Percentiles rank a stretch among this genome's conserved stretches.
These are phyloP conservation scores for Solanum ahanhuiri DNA, from an alignment of 257 asterid species.

Conservation along the genomic window DNA sequence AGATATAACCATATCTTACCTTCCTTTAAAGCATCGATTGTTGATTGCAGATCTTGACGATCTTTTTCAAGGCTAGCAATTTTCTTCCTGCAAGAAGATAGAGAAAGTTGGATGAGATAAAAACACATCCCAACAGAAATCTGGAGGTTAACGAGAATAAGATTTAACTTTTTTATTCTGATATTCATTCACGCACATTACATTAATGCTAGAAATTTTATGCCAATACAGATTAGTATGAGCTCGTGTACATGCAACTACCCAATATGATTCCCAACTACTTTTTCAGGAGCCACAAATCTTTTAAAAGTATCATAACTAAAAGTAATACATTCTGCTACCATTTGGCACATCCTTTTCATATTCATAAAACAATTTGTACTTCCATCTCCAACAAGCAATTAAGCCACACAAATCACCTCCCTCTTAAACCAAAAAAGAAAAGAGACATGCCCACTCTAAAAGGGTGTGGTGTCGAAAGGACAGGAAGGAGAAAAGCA, in stretches of 20 bases:
- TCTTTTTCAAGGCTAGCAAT: constrained; percentile 83
- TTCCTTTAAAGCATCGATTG: constrained; percentile 86
- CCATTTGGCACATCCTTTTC: neutral
- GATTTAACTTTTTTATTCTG: neutral
- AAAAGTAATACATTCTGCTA: neutral
- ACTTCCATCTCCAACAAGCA: neutral
- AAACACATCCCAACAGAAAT: neutral
- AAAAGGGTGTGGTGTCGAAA: neutral
- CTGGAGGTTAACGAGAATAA: neutral
- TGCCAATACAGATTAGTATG: neutral
- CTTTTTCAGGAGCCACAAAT: neutral
- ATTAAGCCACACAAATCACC: neutral
- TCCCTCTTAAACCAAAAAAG: neutral
- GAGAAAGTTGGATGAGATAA: constrained; percentile 1
- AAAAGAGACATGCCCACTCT: neutral
- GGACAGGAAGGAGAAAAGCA: neutral
- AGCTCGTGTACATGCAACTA: neutral
- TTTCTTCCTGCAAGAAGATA: constrained; percentile 45
- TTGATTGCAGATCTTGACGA: constrained; percentile 80
- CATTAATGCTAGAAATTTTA: neutral
- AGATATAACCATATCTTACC: constrained; percentile 25
- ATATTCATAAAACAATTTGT: neutral
- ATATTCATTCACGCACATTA: neutral
- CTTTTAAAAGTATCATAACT: neutral
- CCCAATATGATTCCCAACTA: neutral